These are phyloP conservation scores for Lentinus tigrinus DNA, from an alignment of 768 basidiomycete genomes.

Conservation along the genomic window DNA sequence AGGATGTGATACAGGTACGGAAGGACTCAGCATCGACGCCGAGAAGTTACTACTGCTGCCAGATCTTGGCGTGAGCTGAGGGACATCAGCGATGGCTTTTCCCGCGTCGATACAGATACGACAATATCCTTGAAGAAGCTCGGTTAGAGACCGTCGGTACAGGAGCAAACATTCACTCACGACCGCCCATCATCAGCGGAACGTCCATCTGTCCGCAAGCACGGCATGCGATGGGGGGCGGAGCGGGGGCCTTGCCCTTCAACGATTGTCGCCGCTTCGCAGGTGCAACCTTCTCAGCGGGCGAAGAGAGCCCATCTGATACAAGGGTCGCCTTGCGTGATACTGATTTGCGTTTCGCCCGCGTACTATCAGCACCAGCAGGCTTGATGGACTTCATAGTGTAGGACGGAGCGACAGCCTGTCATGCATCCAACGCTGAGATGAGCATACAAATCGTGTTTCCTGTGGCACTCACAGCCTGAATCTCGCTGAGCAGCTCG, in stretches of 20 bases:
- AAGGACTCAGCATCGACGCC: neutral
- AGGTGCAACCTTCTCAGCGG: constrained; percentile 16
- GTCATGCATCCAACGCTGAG: neutral
- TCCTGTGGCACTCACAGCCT: constrained; percentile 41
- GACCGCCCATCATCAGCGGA: constrained; percentile 72
- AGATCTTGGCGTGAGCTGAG: constrained; percentile 18
- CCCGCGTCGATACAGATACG: constrained; percentile 64
- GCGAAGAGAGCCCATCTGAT: neutral
- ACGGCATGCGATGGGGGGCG: constrained; percentile 52
- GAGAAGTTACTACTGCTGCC: neutral
- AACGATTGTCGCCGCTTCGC: constrained; percentile 43
- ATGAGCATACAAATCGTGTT: neutral
- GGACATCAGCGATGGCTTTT: constrained; percentile 33
- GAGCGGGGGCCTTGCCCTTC: constrained; percentile 33
- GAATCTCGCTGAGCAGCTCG: constrained; percentile 55
- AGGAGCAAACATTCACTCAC: constrained; percentile 40
- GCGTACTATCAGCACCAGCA: constrained; percentile 35
- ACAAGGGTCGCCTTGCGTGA: constrained; percentile 28
- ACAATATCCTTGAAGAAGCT: constrained; percentile 54
- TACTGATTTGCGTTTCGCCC: constrained; percentile 35
- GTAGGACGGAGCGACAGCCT: constrained; percentile 48
- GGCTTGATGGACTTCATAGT: constrained; percentile 61
- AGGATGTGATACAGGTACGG: neutral
- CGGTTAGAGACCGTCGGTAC: neutral
- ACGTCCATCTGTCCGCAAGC: constrained; percentile 67